These are phyloP conservation scores for Oryza brachyantha DNA, from an alignment of 176 grass and related monocot species.

Conservation along the genomic window DNA sequence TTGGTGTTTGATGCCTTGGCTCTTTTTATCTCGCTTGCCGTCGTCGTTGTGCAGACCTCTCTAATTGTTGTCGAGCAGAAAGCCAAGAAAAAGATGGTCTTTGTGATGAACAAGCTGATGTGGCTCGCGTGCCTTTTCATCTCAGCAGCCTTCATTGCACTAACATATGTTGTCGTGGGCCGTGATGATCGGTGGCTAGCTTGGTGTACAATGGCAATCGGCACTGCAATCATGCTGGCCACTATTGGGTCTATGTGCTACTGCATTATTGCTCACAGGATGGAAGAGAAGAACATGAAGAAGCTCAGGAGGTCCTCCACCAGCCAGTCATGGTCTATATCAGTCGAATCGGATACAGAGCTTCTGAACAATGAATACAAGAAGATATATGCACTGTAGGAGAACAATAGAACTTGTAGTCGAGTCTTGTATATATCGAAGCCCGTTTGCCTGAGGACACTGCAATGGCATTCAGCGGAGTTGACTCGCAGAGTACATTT, in stretches of 20 bases:
- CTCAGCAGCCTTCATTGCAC: slow-evolving; percentile 80
- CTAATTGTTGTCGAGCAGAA: slow-evolving; percentile 95
- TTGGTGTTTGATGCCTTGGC: slow-evolving; percentile 83
- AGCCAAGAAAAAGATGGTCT: slow-evolving; percentile 90
- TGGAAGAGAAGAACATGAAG: slow-evolving; percentile 88
- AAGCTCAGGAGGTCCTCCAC: slow-evolving; percentile 63
- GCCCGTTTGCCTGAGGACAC: slow-evolving; percentile 30
- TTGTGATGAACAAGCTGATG: slow-evolving; percentile 99
- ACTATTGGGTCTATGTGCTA: slow-evolving; percentile 90
- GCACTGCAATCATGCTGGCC: slow-evolving; percentile 67
- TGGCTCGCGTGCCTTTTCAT: slow-evolving; percentile 92
- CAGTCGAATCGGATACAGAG: slow-evolving; percentile 66
- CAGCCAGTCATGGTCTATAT: slow-evolving; percentile 69
- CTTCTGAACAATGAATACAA: slow-evolving; percentile 75
- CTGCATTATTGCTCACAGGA: slow-evolving; percentile 69
- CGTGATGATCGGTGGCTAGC: slow-evolving; percentile 66
- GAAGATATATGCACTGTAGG: slow-evolving; percentile 86
- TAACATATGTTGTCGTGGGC: slow-evolving; percentile 86
- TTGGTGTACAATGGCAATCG: slow-evolving; percentile 91
- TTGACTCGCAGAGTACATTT: slow-evolving; percentile 21
- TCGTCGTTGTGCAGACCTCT: slow-evolving; percentile 84
- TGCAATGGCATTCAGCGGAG: slow-evolving; percentile 33
- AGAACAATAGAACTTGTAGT: not conserved
- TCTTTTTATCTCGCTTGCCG: slow-evolving; percentile 85
- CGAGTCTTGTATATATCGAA: slow-evolving; percentile 43